Evolutionary conservation across 306 rosid genomes (phyloP), one percentile per base, ranked within the genome.

Genomic region (Herpetospermum pedunculosum): DNA sequence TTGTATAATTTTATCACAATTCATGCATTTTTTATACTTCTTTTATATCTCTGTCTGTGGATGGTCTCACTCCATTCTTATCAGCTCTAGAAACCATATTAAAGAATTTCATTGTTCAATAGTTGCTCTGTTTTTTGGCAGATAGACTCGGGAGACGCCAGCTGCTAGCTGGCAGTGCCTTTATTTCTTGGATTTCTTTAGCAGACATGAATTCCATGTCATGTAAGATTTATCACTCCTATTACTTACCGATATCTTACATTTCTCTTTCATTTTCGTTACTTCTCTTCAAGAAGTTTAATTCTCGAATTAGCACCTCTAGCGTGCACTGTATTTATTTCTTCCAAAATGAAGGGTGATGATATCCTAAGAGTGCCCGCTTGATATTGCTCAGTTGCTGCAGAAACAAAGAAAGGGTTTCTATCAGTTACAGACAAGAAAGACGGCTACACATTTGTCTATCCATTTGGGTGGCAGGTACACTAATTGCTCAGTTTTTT

Each of bases 371-470:
- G 88, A 79, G 75, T 80, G 82, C 84, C 79, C 88, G 80, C 82
- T 89, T 95, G 96, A 95, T 95, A 85, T 91, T 96, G 88, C 87
- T 89, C 99, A 95, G 99, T 91, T 92, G 99, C 97, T 90, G 97
- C 92, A 85, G 99, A 95, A 86, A 79, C 40, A n/a, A 85, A 80
- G 80, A 84, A 89, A 83, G 95, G 95, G 75, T 95, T 87, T 84
- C 74, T 85, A 54, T 11, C 87, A 0, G 96, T 89, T 75, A 30
- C 72, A 19, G 99, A 91, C 89, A 69, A 86, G 77, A 88, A 85
- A 82, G 99, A 95, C 13, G 96, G 96, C 38, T 95, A 95, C 82
- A 54, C 88, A n/a, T 95, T 91, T 78, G 35, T 88, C 65, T 95
- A 92, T 79, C 97, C 97, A 75, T 95, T 95, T 38, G 99, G 97